Evolutionary conservation across 23 red algal genomes (phyloP), one percentile per base, ranked within the genome.

Genomic region (Gracilaria gracilis): DNA sequence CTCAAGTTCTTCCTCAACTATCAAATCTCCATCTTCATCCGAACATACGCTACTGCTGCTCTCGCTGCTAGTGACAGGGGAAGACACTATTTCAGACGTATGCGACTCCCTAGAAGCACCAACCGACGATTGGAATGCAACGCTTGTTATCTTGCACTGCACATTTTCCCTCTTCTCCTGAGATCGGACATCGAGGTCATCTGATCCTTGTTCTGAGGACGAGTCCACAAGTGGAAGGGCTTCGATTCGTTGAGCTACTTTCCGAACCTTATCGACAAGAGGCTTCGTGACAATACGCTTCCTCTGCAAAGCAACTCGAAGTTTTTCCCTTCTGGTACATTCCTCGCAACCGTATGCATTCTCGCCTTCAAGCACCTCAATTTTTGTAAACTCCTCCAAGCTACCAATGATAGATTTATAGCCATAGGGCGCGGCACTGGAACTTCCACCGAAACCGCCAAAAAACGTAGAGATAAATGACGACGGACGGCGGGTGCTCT

Each of bases 301-400:
- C 13, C 78, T 54, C 35, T 81, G 61, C 65, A 81, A 4, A 16
- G 77, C 88, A 67, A 83, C 65, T n/a, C 88, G 75, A 25, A 91
- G 79, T 33, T 81, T 83, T 59, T 93, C 74, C n/a, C 91, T 67
- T 16, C 91, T 44, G 57, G 75, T 91, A 46, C 94, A 96, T 31
- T 89, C 83, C 31, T 96, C 94, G 51, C 94, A 96, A 46, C 84
- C 83, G 58, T 96, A 96, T 32, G 86, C 94, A 81, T 96, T 96
- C 33, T 96, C 88, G 42, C 88, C 94, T 61, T 96, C 88, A 40
- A 96, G 74, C 21, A 91, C 83, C 53, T 96, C 94, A 19, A 90
- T 75, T 35, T 85, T 76, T 53, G 85, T 87, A 39, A 96, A 90
- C 4, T 89, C 87, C 57, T 80, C 84, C 53, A 96, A 69, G 28